Conservation (phyloP, 1,284 basidiomycete species). For the Papiliotrema terrestris region DNA sequence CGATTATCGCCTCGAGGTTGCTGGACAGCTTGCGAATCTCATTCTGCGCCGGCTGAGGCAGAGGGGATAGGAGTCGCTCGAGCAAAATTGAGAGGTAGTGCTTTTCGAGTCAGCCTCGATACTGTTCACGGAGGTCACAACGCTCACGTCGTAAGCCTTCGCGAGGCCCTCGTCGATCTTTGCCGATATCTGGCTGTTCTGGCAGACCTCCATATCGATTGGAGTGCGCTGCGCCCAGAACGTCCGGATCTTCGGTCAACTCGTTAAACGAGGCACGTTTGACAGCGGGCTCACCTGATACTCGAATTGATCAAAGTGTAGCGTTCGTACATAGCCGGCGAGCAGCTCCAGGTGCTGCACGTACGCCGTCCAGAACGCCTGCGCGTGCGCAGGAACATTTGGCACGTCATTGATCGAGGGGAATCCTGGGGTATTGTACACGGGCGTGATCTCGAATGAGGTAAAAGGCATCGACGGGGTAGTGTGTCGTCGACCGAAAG, state of each 20-base stretch:
- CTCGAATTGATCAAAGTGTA: constrained; percentile 35
- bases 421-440: constrained; percentile 26
- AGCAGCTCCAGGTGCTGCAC: constrained; percentile 31
- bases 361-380: constrained; percentile 32
- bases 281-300: constrained; percentile 23
- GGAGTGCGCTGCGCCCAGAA: constrained; percentile 31
- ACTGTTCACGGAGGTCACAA: background rate
- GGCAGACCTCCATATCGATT: constrained; percentile 13
- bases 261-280: background rate
- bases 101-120: constrained; percentile 8
- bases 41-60: constrained; percentile 13
- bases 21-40: constrained; percentile 22
- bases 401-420: constrained; percentile 16
- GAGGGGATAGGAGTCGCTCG: constrained; percentile 19
- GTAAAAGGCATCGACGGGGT: constrained; percentile 2
- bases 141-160: constrained; percentile 26
- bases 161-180: constrained; percentile 21
- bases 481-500: constrained; percentile 17
- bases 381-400: constrained; percentile 2
- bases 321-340: constrained; percentile 17
- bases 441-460: constrained; percentile 2
- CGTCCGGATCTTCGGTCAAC: constrained; percentile 25
- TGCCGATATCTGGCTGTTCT: constrained; percentile 18
- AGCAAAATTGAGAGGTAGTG: constrained; percentile 28
- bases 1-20: constrained; percentile 32